Conservation (phyloP, 2,329 filamentous ascomycete species). For the Bimuria novae-zelandiae region DNA sequence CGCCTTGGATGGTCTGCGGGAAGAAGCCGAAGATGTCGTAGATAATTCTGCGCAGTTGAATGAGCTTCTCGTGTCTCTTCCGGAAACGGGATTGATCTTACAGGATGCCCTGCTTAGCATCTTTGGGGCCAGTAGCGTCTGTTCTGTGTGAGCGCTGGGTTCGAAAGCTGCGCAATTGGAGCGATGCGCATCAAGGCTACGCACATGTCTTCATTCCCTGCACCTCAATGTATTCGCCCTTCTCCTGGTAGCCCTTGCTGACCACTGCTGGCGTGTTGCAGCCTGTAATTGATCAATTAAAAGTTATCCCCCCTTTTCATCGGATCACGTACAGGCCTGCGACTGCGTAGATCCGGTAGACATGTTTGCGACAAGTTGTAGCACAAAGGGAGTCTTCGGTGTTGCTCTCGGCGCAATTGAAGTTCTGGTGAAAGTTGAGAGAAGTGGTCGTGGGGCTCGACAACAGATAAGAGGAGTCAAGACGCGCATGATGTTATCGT, state of each 20-base stretch:
- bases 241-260: conserved; percentile 57
- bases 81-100: not conserved
- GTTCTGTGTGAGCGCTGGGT: not conserved
- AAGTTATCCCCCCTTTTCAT: not conserved
- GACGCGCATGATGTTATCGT: conserved; percentile 7
- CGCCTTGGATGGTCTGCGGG: conserved; percentile 65
- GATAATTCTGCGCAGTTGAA: conserved; percentile 45
- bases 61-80: not conserved
- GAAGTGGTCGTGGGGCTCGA: conserved; percentile 7
- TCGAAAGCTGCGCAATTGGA: conserved; percentile 1
- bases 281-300: conserved; percentile 33
- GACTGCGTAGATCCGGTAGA: conserved; percentile 44
- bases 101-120: conserved; percentile 62
- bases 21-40: conserved; percentile 70
- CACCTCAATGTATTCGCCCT: conserved; percentile 63
- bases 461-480: conserved; percentile 7
- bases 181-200: conserved; percentile 15
- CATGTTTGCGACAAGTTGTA: conserved; percentile 29
- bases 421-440: conserved; percentile 7
- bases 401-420: conserved; percentile 17
- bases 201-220: conserved; percentile 66
- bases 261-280: conserved; percentile 58
- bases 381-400: conserved; percentile 3
- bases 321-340: conserved; percentile 34
- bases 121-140: conserved; percentile 62